These are phyloP conservation scores for Cadophora malorum DNA, from an alignment of 2,329 filamentous ascomycete species.

Conservation along the genomic window DNA sequence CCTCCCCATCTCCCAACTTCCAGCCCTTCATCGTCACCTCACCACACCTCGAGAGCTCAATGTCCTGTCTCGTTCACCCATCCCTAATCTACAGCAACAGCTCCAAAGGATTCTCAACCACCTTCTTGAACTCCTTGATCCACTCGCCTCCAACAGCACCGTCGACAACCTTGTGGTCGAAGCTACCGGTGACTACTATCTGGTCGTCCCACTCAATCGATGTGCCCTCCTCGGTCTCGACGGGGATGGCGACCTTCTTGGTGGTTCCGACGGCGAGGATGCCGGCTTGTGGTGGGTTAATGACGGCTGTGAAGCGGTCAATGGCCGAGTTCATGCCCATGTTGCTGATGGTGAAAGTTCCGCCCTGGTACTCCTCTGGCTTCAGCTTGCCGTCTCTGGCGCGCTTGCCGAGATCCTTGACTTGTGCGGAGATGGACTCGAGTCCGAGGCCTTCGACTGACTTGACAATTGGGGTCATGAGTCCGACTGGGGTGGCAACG, in stretches of 20 bases:
- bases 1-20: conserved; percentile 7
- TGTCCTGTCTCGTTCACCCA: not conserved
- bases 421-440: conserved; percentile 81
- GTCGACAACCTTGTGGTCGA: conserved; percentile 99
- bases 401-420: conserved; percentile 97
- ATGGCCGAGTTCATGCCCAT: conserved; percentile 99
- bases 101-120: conserved; percentile 95
- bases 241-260: conserved; percentile 91
- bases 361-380: conserved; percentile 99
- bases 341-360: conserved; percentile 99
- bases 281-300: conserved; percentile 97
- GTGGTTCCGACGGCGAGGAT: conserved; percentile 95
- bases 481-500: conserved; percentile 80
- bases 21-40: not conserved
- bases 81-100: conserved; percentile 71
- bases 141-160: conserved; percentile 96
- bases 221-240: conserved; percentile 83
- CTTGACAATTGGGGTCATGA: conserved; percentile 98
- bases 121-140: conserved; percentile 96
- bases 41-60: not conserved
- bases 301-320: conserved; percentile 96
- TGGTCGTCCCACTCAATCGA: conserved; percentile 92
- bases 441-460: conserved; percentile 87
- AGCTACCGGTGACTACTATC: conserved; percentile 92
- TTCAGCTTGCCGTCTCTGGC: conserved; percentile 98